Base-by-base conservation (phyloP, 139 green algal species). In the Auxenochlorella pyrenoidosa region DNA sequence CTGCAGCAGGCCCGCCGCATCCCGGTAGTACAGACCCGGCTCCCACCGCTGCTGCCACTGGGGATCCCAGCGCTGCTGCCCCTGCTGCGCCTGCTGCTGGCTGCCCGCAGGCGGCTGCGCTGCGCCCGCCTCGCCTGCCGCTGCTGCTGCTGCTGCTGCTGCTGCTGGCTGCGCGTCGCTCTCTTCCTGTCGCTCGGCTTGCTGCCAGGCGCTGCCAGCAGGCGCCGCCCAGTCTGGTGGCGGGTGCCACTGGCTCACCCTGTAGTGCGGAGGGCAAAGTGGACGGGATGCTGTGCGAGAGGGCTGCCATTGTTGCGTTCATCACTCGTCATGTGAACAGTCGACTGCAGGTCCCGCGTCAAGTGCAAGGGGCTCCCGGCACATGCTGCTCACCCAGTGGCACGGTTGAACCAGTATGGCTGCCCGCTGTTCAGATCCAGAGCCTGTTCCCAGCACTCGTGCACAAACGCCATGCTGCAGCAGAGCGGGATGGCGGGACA, bases 1-100 rank as follows among this genome's bases (percentile, higher is more conserved):
- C 21, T 93, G 90, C 76, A 91, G 51, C 36, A 24, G 26, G 28
- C 88, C 86, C n/a, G 75, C 81, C 5, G 88, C 87, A 40, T 95
- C 92, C 32, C 85, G 83, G 75, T 89, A 94, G 40, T 83, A 92
- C 0, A 44, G 24, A 15, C 80, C 80, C 4, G 80, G 80, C 88
- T 80, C 21, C 36, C 72, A 22, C 51, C 59, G 21, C 41, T 10
- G 73, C 8, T 80, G 22, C 54, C 54, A 63, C 54, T 63, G 54
- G 16, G 54, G 54, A 13, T 63, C 54, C 54, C 54, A 63, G 16
- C 34, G 26, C 30, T 71, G 36, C 36, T 80, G 28, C 41, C 60
- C 41, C 73, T 81, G 75, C 75, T 51, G 72, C 40, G 3, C 6
- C 38, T 79, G 40, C 72, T 79, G 72, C 72, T 21, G 8, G 38